Conservation (phyloP, 1,284 basidiomycete species). For the Cutaneotrichosporon sp. region DNA sequence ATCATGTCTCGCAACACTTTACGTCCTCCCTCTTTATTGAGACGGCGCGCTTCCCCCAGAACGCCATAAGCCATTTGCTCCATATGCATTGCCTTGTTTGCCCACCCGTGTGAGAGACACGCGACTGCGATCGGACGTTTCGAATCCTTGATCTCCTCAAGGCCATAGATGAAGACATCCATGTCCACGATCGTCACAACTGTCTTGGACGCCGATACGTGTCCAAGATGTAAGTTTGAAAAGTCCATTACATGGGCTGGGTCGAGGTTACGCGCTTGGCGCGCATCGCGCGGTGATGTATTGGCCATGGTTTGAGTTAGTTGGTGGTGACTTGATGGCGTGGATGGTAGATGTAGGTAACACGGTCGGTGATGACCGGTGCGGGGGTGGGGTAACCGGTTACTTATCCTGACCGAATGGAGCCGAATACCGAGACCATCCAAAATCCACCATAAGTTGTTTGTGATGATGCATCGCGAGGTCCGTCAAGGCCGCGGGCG, state of each 20-base stretch:
- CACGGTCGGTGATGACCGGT: slow-evolving; percentile 5
- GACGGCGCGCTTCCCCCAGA: slow-evolving; percentile 30
- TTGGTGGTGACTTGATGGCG: not conserved
- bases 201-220: slow-evolving; percentile 17
- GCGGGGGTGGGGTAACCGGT: not conserved
- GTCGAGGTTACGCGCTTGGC: slow-evolving; percentile 4
- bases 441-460: not conserved
- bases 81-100: slow-evolving; percentile 39
- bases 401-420: not conserved
- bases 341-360: not conserved
- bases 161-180: slow-evolving; percentile 42
- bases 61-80: slow-evolving; percentile 40
- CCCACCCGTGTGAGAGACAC: slow-evolving; percentile 45
- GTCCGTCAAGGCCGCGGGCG: not conserved
- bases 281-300: not conserved
- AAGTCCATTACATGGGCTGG: slow-evolving; percentile 35
- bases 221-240: slow-evolving; percentile 32
- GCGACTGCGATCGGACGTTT: slow-evolving; percentile 34
- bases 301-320: not conserved
- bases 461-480: not conserved
- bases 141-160: slow-evolving; percentile 42
- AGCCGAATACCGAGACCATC: not conserved
- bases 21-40: slow-evolving; percentile 16
- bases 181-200: slow-evolving; percentile 38
- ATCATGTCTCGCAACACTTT: slow-evolving; percentile 40